phyloP scores from a whole-genome alignment of 495 filamentous ascomycete species.

The Aspergillus kassunensis region DNA sequence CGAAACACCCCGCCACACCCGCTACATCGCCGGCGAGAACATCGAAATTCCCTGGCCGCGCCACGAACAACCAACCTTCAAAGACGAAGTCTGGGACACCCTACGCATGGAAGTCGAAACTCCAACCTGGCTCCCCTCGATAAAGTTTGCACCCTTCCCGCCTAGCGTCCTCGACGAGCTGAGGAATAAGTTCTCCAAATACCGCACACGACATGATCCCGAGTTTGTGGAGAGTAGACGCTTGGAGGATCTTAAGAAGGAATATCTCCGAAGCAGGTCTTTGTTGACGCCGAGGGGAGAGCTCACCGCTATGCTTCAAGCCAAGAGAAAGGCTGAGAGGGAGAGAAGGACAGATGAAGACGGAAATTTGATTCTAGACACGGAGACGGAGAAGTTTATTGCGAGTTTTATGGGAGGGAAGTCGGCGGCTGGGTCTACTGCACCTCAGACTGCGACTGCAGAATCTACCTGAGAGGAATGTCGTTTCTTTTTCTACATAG shows the following conservation, averaged over 20 bases:
- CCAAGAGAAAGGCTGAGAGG: conserved; percentile 24
- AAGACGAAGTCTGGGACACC: conserved; percentile 65
- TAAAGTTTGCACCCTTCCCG: conserved; percentile 77
- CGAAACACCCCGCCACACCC: conserved; percentile 35
- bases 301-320: conserved; percentile 16
- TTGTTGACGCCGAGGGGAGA: conserved; percentile 45
- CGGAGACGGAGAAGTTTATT: conserved; percentile 34
- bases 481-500: conserved; percentile 5
- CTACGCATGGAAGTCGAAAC: conserved; percentile 70
- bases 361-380: conserved; percentile 36
- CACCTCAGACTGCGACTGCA: too few relatives aligned
- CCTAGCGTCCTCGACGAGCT: conserved; percentile 77
- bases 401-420: conserved; percentile 29
- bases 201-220: conserved; percentile 74
- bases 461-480: not conserved
- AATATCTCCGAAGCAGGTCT: conserved; percentile 49
- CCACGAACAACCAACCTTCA: conserved; percentile 29
- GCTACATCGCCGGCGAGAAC: conserved; percentile 42
- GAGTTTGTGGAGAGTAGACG: conserved; percentile 53
- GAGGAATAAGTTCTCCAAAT: conserved; percentile 76
- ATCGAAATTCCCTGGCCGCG: conserved; percentile 73
- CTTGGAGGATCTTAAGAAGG: conserved; percentile 53
- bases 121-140: conserved; percentile 68
- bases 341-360: conserved; percentile 28
- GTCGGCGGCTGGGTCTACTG: conserved; percentile 5